Evolutionary conservation across 1,284 basidiomycete genomes (phyloP).

Genomic region (Trichosporon inkin): DNA sequence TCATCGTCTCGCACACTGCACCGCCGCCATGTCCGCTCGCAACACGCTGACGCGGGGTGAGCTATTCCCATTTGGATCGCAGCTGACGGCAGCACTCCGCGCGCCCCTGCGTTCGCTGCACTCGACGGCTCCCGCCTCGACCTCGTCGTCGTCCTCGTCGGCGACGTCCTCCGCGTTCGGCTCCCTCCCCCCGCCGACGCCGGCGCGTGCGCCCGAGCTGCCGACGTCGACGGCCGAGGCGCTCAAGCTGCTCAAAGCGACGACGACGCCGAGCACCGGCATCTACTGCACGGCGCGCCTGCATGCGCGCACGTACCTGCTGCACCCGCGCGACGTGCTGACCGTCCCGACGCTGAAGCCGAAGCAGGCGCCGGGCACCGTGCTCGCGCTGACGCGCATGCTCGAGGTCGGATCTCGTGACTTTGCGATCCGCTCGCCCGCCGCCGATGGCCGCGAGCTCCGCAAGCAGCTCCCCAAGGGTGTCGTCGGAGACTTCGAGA

Average conservation of each 20-base stretch:
- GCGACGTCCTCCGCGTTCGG: conserved; percentile 10
- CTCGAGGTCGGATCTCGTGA: conserved; percentile 93
- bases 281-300: conserved; percentile 86
- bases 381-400: conserved; percentile 76
- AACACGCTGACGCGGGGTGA: conserved; percentile 24
- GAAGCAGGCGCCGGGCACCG: conserved; percentile 64
- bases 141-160: conserved; percentile 25
- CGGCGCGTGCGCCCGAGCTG: conserved; percentile 24
- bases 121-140: conserved; percentile 25
- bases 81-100: conserved; percentile 11
- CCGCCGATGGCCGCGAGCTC: conserved; percentile 55
- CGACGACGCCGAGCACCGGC: conserved; percentile 59
- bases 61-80: not conserved
- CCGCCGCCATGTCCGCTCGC: conserved; percentile 22
- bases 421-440: conserved; percentile 65
- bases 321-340: conserved; percentile 82
- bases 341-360: conserved; percentile 79
- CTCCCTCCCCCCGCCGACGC: conserved; percentile 38
- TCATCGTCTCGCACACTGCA: no score
- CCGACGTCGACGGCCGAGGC: conserved; percentile 39
- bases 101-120: conserved; percentile 19
- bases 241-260: conserved; percentile 49
- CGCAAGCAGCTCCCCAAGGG: conserved; percentile 33
- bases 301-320: conserved; percentile 78
- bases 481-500: conserved; percentile 19